Evolutionary conservation across 2,329 filamentous ascomycete species (phyloP).

Genomic region (Berkeleyomyces rouxiae): DNA sequence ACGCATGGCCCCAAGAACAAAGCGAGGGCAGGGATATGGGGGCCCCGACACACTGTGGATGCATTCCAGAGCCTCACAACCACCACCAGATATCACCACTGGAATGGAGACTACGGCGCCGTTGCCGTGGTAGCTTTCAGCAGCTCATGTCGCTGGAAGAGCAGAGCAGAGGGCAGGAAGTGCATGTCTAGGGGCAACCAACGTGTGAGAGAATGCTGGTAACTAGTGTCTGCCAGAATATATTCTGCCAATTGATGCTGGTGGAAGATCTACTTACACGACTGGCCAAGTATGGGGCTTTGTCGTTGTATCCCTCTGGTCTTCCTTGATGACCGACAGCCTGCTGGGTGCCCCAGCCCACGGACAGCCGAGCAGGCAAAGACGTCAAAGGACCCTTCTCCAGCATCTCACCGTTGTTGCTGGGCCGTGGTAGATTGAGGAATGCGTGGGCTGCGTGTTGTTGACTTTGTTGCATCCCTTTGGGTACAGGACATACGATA

Average conservation of each 20-base stretch:
- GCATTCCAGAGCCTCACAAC: background rate
- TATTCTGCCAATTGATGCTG: no score
- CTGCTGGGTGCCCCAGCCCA: background rate
- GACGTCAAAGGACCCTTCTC: no score
- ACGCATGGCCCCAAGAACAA: background rate
- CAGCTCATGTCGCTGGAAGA: background rate
- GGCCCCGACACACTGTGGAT: background rate
- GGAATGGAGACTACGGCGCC: background rate
- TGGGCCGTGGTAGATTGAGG: background rate
- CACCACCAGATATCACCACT: background rate
- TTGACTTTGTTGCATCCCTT: background rate
- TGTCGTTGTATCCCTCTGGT: background rate
- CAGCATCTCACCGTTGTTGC: background rate
- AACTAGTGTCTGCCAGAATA: no score
- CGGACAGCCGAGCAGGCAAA: no score
- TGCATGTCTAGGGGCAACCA: background rate
- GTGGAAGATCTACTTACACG: no score
- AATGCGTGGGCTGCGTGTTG: background rate
- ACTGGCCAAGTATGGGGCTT: background rate
- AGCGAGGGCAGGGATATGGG: background rate
- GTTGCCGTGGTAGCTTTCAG: background rate
- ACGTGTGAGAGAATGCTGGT: no score
- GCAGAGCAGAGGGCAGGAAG: background rate
- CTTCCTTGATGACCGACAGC: background rate
- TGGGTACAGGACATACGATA: background rate